Percentiles rank a stretch among this genome's conserved stretches.
Conservation (phyloP, 2,329 filamentous ascomycete species). For the Penicillium sp. region DNA sequence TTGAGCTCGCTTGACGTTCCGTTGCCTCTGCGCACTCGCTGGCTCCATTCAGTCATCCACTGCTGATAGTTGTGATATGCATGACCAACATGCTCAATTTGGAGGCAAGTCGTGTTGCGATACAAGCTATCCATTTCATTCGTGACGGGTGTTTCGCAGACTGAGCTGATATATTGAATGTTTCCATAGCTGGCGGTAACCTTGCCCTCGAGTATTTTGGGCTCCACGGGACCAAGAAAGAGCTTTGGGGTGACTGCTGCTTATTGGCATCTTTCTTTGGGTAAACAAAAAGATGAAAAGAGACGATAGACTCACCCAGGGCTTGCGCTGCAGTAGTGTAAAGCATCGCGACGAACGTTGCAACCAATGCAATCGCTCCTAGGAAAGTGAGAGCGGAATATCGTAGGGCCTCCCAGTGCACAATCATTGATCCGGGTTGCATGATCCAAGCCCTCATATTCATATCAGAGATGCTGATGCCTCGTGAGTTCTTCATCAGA, state of each 20-base stretch:
- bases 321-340: slow-evolving; percentile 77
- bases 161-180: slow-evolving; percentile 51
- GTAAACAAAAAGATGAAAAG: too few relatives aligned
- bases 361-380: slow-evolving; percentile 63
- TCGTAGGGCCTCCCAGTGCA: slow-evolving; percentile 63
- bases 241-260: slow-evolving; percentile 65
- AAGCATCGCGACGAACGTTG: slow-evolving; percentile 65
- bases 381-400: slow-evolving; percentile 64
- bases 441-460: slow-evolving; percentile 74
- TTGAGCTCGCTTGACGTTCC: slow-evolving; percentile 43
- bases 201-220: slow-evolving; percentile 52
- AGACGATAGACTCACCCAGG: slow-evolving; percentile 45
- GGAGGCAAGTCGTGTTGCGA: slow-evolving; percentile 60
- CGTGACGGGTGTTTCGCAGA: slow-evolving; percentile 63
- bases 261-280: neutral
- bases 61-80: slow-evolving; percentile 66
- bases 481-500: slow-evolving; percentile 58
- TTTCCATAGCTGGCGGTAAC: slow-evolving; percentile 67
- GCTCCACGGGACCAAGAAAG: slow-evolving; percentile 56
- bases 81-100: slow-evolving; percentile 68
- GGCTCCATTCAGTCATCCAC: slow-evolving; percentile 59
- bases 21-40: slow-evolving; percentile 47
- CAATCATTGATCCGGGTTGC: slow-evolving; percentile 70
- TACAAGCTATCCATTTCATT: slow-evolving; percentile 40
- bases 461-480: slow-evolving; percentile 73